Conservation (phyloP, 169 alveolate species). For the Amoebophrya sp. region DNA sequence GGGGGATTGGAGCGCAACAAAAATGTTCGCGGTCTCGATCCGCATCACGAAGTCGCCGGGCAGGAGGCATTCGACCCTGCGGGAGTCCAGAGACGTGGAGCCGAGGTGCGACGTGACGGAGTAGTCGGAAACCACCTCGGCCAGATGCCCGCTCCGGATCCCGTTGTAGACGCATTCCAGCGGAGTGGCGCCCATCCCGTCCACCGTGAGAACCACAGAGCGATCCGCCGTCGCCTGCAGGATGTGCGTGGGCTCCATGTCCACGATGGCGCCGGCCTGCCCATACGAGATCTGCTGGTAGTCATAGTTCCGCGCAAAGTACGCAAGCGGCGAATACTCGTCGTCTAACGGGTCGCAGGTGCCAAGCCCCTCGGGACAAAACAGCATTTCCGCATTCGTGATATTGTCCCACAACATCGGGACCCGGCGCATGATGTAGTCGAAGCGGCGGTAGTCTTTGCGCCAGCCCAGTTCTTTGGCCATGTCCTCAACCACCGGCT, state of each 20-base stretch:
- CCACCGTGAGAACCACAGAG: neutral
- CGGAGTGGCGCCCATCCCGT: neutral
- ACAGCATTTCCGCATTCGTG: neutral
- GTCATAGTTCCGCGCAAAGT: neutral
- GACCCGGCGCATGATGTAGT: neutral
- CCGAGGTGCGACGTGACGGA: neutral
- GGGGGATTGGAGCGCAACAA: neutral
- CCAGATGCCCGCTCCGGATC: neutral
- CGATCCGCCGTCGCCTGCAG: neutral
- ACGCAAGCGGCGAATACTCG: neutral
- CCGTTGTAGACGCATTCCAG: neutral
- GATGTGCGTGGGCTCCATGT: neutral
- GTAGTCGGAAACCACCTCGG: neutral
- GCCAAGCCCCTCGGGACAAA: neutral
- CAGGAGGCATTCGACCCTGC: neutral
- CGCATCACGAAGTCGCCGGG: neutral
- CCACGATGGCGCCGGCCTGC: neutral
- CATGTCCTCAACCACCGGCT: neutral
- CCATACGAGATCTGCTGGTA: neutral
- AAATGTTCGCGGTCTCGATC: neutral
- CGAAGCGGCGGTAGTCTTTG: neutral
- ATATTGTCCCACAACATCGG: neutral
- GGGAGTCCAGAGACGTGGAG: no score
- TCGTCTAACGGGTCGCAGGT: neutral
- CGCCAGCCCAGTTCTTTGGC: neutral